phyloP scores from a whole-genome alignment of 441 rosid species.

The Eutrema salsugineum region DNA sequence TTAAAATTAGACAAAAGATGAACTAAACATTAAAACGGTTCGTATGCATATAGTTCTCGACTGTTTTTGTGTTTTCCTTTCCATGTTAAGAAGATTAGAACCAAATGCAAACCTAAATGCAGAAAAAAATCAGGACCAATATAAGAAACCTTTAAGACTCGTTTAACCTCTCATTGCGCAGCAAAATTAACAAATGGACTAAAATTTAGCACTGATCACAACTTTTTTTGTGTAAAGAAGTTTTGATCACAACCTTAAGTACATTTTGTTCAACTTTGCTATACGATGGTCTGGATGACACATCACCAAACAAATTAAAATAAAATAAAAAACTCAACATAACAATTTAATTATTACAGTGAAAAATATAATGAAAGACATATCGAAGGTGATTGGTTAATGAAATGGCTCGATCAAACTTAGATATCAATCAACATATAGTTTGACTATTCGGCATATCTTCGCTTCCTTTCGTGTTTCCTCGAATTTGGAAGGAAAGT shows the following conservation, averaged over 20 bases:
- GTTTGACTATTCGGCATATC: slow-evolving; percentile 21
- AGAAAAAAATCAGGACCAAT: neutral
- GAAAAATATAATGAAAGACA: neutral
- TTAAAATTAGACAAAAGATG: neutral
- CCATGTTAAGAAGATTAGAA: neutral
- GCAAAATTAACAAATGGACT: neutral
- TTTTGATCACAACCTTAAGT: neutral
- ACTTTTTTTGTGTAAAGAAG: too few species aligned
- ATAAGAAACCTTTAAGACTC: neutral
- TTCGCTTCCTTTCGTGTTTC: neutral
- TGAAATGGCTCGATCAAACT: slow-evolving; percentile 16
- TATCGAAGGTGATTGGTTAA: neutral
- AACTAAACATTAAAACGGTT: neutral
- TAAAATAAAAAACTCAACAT: neutral
- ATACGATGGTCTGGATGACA: neutral
- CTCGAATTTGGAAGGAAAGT: slow-evolving; percentile 5
- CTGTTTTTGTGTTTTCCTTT: neutral
- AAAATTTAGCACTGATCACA: neutral
- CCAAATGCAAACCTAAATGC: neutral
- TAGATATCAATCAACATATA: slow-evolving; percentile 20
- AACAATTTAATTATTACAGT: neutral
- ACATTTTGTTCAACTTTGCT: neutral
- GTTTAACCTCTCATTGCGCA: neutral
- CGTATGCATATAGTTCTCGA: neutral
- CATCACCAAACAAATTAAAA: neutral